Base-by-base conservation (phyloP, 2,329 filamentous ascomycete species). In the Neoarthrinium moseri region DNA sequence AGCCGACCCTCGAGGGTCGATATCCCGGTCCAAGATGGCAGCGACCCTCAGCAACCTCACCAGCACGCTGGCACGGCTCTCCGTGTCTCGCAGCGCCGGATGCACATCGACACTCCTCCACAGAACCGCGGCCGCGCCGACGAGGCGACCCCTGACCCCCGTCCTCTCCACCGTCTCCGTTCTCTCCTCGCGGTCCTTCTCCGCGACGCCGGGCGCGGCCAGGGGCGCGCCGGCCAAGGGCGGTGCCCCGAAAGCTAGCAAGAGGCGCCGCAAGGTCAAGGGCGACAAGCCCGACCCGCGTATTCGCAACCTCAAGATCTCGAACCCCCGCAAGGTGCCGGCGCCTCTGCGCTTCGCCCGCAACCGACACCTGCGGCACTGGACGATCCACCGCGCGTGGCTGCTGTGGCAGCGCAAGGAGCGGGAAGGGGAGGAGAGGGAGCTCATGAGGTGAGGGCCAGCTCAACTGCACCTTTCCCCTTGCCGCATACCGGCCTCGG, bases 341-440 rank as follows among this genome's bases (percentile, higher is more conserved):
- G 71, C 80, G 0, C 91, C 94, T 1, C 81, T 99, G 54, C 87
- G 90, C 59, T 91, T 97, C 80, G 90, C 83, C 32, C 90, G 92
- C 57, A 87, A 87, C 68, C 85, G 94, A 46, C 81, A 84, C 68
- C 83, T 99, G 53, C 89, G 94, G 37, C 94, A 99, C 77, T 99
- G 94, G 94, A 97, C 94, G 42, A 97, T 99, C 68, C 91, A 97
- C 75, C 91, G 94, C 58, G 92, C 92, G 18, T 97, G 91, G 90
- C 78, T 89, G 59, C 77, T 97, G 23, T 87, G 86, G 70, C 83
- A 85, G 58, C 79, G 84, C 56, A 80, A 87, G 63, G 78, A 84
- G 58, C 83, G 84, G 39, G 74, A 79, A 53, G 70, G 73, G 27
- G 77, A 83, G 42, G 78, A 88, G 63, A 71, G 77, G 45, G 89